These are phyloP conservation scores for Choiromyces venosus DNA, from an alignment of 495 filamentous ascomycete genomes.

Conservation along the genomic window DNA sequence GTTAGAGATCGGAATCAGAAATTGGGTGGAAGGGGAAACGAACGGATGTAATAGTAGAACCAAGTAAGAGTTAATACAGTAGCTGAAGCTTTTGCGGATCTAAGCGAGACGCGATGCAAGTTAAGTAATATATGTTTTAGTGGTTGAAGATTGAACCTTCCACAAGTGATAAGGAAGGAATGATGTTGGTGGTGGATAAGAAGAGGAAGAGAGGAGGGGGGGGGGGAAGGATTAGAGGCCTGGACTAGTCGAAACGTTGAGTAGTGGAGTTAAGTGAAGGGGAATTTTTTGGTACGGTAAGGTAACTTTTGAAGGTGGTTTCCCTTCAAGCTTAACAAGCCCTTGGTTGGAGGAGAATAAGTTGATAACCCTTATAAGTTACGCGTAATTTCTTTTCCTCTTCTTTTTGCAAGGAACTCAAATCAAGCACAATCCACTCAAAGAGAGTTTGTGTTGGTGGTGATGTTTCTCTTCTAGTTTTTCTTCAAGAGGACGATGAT, in stretches of 20 bases:
- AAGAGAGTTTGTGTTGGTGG: not conserved
- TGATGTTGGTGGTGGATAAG: not conserved
- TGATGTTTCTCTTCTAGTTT: not conserved
- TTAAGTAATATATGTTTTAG: not conserved
- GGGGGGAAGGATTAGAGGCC: not conserved
- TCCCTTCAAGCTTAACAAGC: not conserved
- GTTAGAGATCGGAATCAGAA: not conserved
- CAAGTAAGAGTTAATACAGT: not conserved
- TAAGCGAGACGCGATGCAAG: slow-evolving; percentile 5
- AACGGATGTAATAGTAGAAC: slow-evolving; percentile 1
- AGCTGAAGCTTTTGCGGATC: not conserved
- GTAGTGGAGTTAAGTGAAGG: not conserved
- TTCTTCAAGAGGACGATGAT: not conserved
- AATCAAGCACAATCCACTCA: not conserved
- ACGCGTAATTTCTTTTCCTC: not conserved
- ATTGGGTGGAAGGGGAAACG: not conserved
- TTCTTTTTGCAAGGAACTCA: not conserved
- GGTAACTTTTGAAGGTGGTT: not conserved
- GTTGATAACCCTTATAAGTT: not conserved
- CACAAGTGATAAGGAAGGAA: not conserved
- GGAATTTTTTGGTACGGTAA: not conserved
- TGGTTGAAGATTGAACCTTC: not conserved
- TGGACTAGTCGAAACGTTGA: not conserved
- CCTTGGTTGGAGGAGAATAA: not conserved
- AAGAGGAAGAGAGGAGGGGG: not conserved